Conservation (phyloP, 2,329 filamentous ascomycete species). For the Calonectria henricotiae region DNA sequence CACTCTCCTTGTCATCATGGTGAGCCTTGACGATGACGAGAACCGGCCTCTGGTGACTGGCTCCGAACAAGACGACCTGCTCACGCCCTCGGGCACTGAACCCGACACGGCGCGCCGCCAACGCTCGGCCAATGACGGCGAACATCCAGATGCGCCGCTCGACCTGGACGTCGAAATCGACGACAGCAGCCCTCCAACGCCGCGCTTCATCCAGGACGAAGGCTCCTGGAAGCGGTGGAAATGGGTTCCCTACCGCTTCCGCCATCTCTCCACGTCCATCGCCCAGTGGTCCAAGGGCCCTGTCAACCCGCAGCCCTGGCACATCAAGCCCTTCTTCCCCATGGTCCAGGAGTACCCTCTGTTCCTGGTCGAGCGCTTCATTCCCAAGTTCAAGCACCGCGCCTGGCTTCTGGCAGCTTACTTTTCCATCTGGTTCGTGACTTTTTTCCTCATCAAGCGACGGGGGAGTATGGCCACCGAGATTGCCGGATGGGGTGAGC, state of each 20-base stretch:
- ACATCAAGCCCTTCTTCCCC: constrained; percentile 76
- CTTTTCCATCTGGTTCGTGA: constrained; percentile 78
- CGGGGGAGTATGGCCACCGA: constrained; percentile 73
- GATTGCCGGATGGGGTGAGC: constrained; percentile 78
- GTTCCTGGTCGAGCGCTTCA: constrained; percentile 73
- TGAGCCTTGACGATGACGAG: constrained; percentile 56
- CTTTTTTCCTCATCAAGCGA: constrained; percentile 79
- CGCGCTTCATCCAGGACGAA: constrained; percentile 74
- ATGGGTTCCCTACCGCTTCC: constrained; percentile 74
- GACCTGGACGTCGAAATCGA: constrained; percentile 62
- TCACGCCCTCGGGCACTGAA: constrained; percentile 47
- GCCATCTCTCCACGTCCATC: constrained; percentile 63
- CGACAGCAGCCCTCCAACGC: constrained; percentile 65
- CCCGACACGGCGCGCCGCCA: constrained; percentile 40
- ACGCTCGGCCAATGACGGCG: constrained; percentile 42
- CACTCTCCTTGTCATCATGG: constrained; percentile 51
- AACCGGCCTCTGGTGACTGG: constrained; percentile 61
- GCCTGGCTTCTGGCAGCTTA: constrained; percentile 73
- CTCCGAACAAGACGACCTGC: constrained; percentile 53
- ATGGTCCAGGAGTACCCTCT: constrained; percentile 78
- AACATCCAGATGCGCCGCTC: constrained; percentile 64
- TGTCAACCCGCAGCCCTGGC: constrained; percentile 64
- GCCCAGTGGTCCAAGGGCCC: constrained; percentile 72
- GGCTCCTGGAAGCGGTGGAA: constrained; percentile 65
- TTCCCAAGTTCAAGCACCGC: constrained; percentile 74